These are phyloP conservation scores for Rhodotorula babjevae DNA, from an alignment of 768 basidiomycete genomes.

Conservation along the genomic window DNA sequence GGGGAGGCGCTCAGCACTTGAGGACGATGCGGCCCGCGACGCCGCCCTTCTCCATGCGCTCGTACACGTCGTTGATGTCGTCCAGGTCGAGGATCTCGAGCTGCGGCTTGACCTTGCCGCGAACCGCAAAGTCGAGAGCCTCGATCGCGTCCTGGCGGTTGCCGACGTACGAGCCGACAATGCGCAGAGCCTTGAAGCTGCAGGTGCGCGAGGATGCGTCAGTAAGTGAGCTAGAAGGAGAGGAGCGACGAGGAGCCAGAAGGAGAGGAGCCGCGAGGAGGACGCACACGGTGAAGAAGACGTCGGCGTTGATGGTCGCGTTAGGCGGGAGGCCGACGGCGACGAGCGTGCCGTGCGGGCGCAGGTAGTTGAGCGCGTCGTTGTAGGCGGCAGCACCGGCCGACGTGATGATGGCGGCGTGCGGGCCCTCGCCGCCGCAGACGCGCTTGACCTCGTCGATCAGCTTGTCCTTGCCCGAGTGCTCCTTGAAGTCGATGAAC, in stretches of 20 bases:
- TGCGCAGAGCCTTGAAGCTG: slow-evolving; percentile 45
- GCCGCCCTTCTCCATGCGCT: slow-evolving; percentile 41
- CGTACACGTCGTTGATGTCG: slow-evolving; percentile 54
- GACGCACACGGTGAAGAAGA: slow-evolving; percentile 58
- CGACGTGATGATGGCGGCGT: slow-evolving; percentile 51
- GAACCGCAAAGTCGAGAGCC: slow-evolving; percentile 68
- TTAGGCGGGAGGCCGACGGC: slow-evolving; percentile 69
- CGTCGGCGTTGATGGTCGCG: slow-evolving; percentile 57
- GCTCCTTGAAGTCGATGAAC: slow-evolving; percentile 67
- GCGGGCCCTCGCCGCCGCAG: slow-evolving; percentile 62
- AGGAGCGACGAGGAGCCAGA: slow-evolving; percentile 30
- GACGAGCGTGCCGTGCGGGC: slow-evolving; percentile 67
- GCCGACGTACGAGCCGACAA: slow-evolving; percentile 53
- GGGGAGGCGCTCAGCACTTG: slow-evolving; percentile 7
- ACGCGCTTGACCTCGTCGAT: slow-evolving; percentile 57
- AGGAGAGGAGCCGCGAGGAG: no score
- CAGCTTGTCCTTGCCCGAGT: slow-evolving; percentile 61
- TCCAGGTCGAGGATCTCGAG: slow-evolving; percentile 70
- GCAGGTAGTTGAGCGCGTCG: slow-evolving; percentile 61
- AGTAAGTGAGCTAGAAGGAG: no score
- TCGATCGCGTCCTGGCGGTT: slow-evolving; percentile 80
- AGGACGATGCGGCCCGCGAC: slow-evolving; percentile 43
- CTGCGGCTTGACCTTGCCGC: slow-evolving; percentile 69
- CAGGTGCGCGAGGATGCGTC: slow-evolving; percentile 19
- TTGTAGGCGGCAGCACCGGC: slow-evolving; percentile 49